Base-by-base conservation (phyloP, 2,329 filamentous ascomycete species). In the Paecilomyces niveus region DNA sequence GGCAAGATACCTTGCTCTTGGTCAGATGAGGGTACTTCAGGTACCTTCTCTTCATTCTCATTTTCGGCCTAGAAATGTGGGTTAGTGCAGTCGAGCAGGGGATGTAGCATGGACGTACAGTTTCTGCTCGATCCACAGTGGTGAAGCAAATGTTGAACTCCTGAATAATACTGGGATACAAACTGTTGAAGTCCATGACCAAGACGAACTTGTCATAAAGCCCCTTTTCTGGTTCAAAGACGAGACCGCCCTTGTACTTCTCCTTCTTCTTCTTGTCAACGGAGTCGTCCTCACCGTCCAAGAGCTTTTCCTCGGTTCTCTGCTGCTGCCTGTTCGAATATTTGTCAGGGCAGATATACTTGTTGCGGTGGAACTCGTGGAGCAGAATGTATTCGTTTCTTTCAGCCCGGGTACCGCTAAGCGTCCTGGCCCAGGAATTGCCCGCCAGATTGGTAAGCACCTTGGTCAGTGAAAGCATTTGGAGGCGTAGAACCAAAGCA, bases 101-200 rank as follows among this genome's bases (percentile, higher is more conserved):
- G 13, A 53, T 21, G 15, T 18, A 33, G 21, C 15, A 57, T 33
- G 5, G 24, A 75, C 86, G 79, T 83, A 91, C 89, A 66, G 88
- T 77, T 61, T 84, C 80, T 49, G 84, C 81, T 66, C 94, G 83
- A 61, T 97, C 90, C 6, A 99, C 92, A 0, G 95, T 99, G 1
- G 94, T 99, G 76, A 99, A 99, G 80, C 95, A 99, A 66, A 99
- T 99, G 76, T 99, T 99, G 79, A 87, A 99, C 81, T 99, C 95
- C 71, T 99, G 95, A 61, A 99, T 99, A 70, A 99, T 97, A 70
- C 91, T 97, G 32, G 94, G 94, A 69, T 99, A 99, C 62, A 99
- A 81, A 67, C 92, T 97, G 83, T 99, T 99, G 81, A 99, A 99
- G 80, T 99, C 94, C 95, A 99, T 99, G 74, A 99, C 95, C 58